Evolutionary conservation across 1,284 basidiomycete species (phyloP), one percentile per base, ranked within the genome.

Genomic region (Rhodotorula sp.): DNA sequence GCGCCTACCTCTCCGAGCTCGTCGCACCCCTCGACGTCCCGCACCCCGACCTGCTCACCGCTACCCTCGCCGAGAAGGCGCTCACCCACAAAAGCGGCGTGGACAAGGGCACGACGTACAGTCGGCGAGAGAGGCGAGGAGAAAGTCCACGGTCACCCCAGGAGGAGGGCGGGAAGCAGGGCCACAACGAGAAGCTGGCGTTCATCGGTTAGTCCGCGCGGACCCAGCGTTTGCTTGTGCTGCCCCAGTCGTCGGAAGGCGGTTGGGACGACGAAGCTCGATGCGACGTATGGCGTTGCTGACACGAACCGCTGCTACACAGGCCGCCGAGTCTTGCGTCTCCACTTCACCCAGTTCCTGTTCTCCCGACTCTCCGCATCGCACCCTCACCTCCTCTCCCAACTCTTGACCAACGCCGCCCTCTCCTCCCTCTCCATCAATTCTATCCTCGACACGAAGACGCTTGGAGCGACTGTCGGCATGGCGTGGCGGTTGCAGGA

Each of bases 41-140:
- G 10, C 63, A 70, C 46, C 28, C 47, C 13, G 18, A 56, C 6
- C 31, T 66, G 13, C 50, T 71, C 52, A 64, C 63, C n/a, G n/a
- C 18, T 5, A 37, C 51, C 5, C 31, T 62, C 37, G 64, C 63
- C 3, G 59, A 55, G 20, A 64, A 67, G 47, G 64, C 60, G 28
- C 24, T 71, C 56, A 71, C 70, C 16, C 70, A 71, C 64, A 71
- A 71, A 67, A 71, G 70, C 54, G 70, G 66, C 3, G 61, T 71
- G 30, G 66, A 71, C 51, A 71, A 72, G 64, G 37, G 40, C 26
- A 16, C 13, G 20, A 22, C 31, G 28, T 52, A 55, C 18, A 47
- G 54, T 3, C 24, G 62, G 59, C 24, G 54, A 5, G 7, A 0
- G 10, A 16, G 9, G 5, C 37, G 22, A 15, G 26, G 52, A 18